Conservation (phyloP, 371 early-diverging fungal species). For the Encephalitozoon romaleae region DNA sequence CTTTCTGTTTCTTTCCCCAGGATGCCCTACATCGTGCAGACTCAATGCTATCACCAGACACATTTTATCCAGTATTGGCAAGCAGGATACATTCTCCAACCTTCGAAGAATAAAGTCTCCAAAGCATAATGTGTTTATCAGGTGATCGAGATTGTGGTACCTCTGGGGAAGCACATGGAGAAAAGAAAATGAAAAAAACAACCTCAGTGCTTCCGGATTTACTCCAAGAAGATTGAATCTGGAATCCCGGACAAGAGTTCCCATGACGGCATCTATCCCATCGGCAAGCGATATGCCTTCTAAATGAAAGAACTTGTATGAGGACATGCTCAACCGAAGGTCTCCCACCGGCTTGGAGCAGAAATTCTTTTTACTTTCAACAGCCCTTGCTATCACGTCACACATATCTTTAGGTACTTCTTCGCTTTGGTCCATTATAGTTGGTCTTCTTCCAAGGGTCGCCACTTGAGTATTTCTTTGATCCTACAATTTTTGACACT, state of each 20-base stretch:
- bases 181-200: neutral
- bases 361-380: neutral
- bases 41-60: neutral
- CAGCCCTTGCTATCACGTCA: neutral
- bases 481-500: neutral
- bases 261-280: neutral
- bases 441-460: neutral
- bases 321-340: neutral
- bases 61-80: neutral
- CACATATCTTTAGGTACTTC: neutral
- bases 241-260: neutral
- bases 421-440: neutral
- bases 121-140: neutral
- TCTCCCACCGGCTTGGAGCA: neutral
- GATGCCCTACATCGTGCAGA: slow-evolving; percentile 23
- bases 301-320: neutral
- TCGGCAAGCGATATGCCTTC: neutral
- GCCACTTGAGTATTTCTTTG: neutral
- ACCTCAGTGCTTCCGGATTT: neutral
- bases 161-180: neutral
- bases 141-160: slow-evolving; percentile 20
- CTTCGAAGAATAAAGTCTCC: neutral
- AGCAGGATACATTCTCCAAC: neutral
- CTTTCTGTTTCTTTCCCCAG: slow-evolving; percentile 2
- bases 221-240: neutral